Evolutionary conservation across 345 rosid genomes (phyloP).

Genomic region (Hypericum perforatum): DNA sequence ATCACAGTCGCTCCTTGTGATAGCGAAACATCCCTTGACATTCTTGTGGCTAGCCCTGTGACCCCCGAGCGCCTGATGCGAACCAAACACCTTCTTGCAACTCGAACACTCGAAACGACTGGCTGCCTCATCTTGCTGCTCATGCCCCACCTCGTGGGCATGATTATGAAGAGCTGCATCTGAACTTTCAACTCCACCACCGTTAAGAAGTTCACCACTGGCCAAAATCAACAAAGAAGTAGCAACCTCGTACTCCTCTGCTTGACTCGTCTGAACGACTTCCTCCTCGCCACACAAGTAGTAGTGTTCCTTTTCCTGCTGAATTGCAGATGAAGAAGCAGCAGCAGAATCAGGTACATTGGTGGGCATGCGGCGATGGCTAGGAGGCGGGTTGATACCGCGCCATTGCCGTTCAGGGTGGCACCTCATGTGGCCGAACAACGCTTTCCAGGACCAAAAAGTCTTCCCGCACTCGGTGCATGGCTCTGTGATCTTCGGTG

Average conservation of each 20-base stretch:
- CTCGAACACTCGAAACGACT: constrained; percentile 57
- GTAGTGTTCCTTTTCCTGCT: constrained; percentile 7
- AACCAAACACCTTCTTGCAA: constrained; percentile 76
- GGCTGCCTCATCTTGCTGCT: background rate
- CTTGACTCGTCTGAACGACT: background rate
- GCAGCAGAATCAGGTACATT: constrained; percentile 11
- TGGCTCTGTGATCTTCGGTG: constrained; percentile 67
- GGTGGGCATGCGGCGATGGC: constrained; percentile 2
- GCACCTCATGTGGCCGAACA: constrained; percentile 76
- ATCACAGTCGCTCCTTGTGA: constrained; percentile 18
- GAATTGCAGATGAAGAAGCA: background rate
- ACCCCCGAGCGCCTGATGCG: constrained; percentile 87
- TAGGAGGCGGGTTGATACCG: constrained; percentile 44
- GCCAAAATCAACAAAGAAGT: constrained; percentile 52
- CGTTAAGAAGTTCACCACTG: background rate
- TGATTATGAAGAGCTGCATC: constrained; percentile 4
- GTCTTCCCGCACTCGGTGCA: constrained; percentile 87
- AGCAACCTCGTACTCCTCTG: constrained; percentile 68
- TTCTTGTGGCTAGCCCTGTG: constrained; percentile 85
- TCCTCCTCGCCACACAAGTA: constrained; percentile 8
- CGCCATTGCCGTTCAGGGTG: constrained; percentile 67
- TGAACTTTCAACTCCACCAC: background rate
- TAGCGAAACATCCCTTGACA: constrained; percentile 70
- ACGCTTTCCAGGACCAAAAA: constrained; percentile 72
- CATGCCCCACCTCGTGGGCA: constrained; percentile 10